These are phyloP conservation scores for Beauveria medogensis DNA, from an alignment of 2,329 filamentous ascomycete genomes.

Conservation along the genomic window DNA sequence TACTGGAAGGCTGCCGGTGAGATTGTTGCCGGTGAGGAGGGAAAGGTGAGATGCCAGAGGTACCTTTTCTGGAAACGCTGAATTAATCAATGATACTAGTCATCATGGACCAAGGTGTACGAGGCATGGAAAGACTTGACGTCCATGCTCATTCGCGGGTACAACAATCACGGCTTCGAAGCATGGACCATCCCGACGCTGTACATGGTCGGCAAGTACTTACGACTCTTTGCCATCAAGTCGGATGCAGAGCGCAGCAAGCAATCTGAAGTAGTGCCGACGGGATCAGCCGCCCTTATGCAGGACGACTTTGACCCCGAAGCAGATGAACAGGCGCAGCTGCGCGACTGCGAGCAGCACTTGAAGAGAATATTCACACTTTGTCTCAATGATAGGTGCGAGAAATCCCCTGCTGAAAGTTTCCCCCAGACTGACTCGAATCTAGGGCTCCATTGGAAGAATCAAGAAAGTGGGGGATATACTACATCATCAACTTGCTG, in stretches of 20 bases:
- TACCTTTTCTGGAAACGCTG: background rate
- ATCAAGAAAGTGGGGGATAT: constrained; percentile 96
- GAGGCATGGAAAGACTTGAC: constrained; percentile 82
- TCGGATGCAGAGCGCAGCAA: constrained; percentile 63
- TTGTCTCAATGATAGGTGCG: constrained; percentile 81
- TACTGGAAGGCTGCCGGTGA: constrained; percentile 80
- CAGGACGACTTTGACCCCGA: constrained; percentile 78
- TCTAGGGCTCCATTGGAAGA: constrained; percentile 70
- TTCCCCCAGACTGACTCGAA: background rate
- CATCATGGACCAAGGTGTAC: constrained; percentile 78
- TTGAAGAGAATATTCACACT: constrained; percentile 89
- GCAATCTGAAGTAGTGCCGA: constrained; percentile 24
- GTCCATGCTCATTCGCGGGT: constrained; percentile 69
- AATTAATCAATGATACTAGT: constrained; percentile 20
- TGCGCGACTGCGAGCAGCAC: constrained; percentile 84
- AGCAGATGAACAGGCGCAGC: constrained; percentile 67
- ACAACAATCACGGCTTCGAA: constrained; percentile 66
- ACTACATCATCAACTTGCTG: constrained; percentile 85
- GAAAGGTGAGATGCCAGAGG: constrained; percentile 22
- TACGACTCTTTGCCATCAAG: constrained; percentile 82
- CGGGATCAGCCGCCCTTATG: constrained; percentile 40
- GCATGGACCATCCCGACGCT: constrained; percentile 91
- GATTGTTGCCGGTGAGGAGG: constrained; percentile 48
- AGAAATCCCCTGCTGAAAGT: constrained; percentile 12
- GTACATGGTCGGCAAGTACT: constrained; percentile 78